Conservation (phyloP, 2,329 filamentous ascomycete genomes). For the Trichophyton mentagrophytes region DNA sequence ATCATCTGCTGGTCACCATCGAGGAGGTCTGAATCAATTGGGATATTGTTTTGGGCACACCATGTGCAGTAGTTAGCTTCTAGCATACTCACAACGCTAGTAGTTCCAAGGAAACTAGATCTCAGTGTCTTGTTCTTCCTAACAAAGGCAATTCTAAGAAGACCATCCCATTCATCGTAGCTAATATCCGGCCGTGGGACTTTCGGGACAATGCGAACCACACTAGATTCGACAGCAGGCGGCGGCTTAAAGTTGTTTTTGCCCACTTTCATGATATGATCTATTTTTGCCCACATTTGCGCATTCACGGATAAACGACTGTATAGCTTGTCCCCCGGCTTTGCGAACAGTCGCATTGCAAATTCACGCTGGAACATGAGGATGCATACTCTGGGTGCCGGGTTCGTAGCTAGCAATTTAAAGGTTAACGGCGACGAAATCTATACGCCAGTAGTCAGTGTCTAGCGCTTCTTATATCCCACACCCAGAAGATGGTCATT, state of each 20-base stretch:
- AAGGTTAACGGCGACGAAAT: constrained; percentile 90
- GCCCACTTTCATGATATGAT: constrained; percentile 77
- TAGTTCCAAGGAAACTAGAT: constrained; percentile 66
- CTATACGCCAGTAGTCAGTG: constrained; percentile 26
- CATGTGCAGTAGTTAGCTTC: constrained; percentile 82
- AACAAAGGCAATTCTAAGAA: constrained; percentile 69
- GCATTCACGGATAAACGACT: constrained; percentile 83
- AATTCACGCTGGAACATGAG: constrained; percentile 98
- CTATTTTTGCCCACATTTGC: constrained; percentile 73
- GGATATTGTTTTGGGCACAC: constrained; percentile 74
- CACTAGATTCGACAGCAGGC: constrained; percentile 80
- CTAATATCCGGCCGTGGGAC: constrained; percentile 71
- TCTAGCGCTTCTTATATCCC: not conserved
- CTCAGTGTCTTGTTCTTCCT: constrained; percentile 85
- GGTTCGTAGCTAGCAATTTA: constrained; percentile 68
- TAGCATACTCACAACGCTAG: constrained; percentile 67
- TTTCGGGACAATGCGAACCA: constrained; percentile 83
- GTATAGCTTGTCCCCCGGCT: constrained; percentile 79
- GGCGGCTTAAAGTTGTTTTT: constrained; percentile 95
- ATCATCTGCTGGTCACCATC: constrained; percentile 21
- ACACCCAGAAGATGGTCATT: too few relatives aligned
- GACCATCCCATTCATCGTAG: constrained; percentile 90
- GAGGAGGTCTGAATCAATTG: constrained; percentile 54
- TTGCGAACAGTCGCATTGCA: constrained; percentile 75
- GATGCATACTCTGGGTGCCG: constrained; percentile 68